Evolutionary conservation across 1,284 basidiomycete genomes (phyloP).

Genomic region (Boletus mariae): DNA sequence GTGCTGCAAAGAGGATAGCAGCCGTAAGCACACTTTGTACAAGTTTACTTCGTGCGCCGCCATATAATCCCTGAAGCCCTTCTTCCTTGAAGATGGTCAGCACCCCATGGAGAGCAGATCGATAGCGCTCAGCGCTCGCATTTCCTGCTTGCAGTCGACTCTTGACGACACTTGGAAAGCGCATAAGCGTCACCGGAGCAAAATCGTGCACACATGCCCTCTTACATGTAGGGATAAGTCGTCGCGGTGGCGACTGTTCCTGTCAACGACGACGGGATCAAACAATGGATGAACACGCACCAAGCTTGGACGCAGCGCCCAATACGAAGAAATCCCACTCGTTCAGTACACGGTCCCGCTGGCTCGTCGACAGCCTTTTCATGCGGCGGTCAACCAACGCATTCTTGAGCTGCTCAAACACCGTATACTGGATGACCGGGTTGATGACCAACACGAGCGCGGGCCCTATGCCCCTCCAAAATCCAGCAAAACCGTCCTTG

Average conservation of each 20-base stretch:
- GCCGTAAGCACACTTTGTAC: conserved; percentile 88
- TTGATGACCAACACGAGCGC: conserved; percentile 93
- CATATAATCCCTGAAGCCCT: conserved; percentile 80
- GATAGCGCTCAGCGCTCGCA: conserved; percentile 59
- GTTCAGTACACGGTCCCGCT: conserved; percentile 46
- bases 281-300: conserved; percentile 38
- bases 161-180: conserved; percentile 65
- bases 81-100: conserved; percentile 72
- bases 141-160: conserved; percentile 78
- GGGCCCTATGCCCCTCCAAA: conserved; percentile 96
- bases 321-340: conserved; percentile 90
- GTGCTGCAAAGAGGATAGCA: conserved; percentile 84
- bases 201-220: neutral
- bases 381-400: conserved; percentile 59
- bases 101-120: conserved; percentile 68
- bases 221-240: conserved; percentile 80
- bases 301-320: conserved; percentile 83
- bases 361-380: conserved; percentile 45
- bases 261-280: conserved; percentile 4
- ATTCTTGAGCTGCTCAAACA: conserved; percentile 88
- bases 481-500: conserved; percentile 75
- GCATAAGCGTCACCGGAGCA: conserved; percentile 1
- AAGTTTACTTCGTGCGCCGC: conserved; percentile 81
- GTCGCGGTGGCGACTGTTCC: conserved; percentile 64
- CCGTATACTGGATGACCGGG: conserved; percentile 89